Evolutionary conservation across 2,329 filamentous ascomycete genomes (phyloP).

Genomic region (Sclerotinia glacialis): DNA sequence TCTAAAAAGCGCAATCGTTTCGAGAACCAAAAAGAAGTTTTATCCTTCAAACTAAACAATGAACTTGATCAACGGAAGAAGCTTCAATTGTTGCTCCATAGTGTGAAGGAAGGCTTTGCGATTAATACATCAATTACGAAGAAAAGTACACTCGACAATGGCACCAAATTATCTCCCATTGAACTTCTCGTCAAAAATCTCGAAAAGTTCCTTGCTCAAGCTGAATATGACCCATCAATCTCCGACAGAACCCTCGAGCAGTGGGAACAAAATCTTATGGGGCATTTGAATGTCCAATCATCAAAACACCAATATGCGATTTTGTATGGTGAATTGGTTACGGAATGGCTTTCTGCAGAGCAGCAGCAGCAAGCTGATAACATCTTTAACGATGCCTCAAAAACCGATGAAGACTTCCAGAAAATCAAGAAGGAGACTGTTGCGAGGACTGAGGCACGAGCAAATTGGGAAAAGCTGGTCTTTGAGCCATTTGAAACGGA

Average conservation of each 20-base stretch:
- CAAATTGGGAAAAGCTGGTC: constrained; percentile 55
- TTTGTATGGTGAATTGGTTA: constrained; percentile 55
- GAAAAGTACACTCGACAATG: constrained; percentile 23
- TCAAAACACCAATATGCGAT: constrained; percentile 54
- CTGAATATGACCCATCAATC: constrained; percentile 52
- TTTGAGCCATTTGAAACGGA: constrained; percentile 51
- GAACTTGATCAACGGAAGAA: constrained; percentile 41
- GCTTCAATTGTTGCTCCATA: constrained; percentile 38
- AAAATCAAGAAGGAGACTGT: constrained; percentile 43
- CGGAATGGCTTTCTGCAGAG: constrained; percentile 49
- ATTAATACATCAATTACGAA: constrained; percentile 27
- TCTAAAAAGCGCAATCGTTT: constrained; percentile 51
- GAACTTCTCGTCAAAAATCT: constrained; percentile 44
- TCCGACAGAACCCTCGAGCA: constrained; percentile 46
- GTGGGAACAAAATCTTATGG: constrained; percentile 48
- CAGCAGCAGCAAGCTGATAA: not conserved
- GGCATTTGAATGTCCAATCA: constrained; percentile 49
- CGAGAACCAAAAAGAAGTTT: constrained; percentile 45
- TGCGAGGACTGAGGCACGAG: constrained; percentile 47
- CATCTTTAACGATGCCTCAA: not conserved
- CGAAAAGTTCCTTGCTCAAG: constrained; percentile 52
- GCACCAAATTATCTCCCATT: constrained; percentile 23
- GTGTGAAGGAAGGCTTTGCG: constrained; percentile 38
- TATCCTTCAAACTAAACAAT: constrained; percentile 39
- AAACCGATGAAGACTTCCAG: constrained; percentile 6